Evolutionary conservation across 306 rosid species (phyloP), one percentile per base, ranked within the genome.

Genomic region (Trichosanthes cucumerina): DNA sequence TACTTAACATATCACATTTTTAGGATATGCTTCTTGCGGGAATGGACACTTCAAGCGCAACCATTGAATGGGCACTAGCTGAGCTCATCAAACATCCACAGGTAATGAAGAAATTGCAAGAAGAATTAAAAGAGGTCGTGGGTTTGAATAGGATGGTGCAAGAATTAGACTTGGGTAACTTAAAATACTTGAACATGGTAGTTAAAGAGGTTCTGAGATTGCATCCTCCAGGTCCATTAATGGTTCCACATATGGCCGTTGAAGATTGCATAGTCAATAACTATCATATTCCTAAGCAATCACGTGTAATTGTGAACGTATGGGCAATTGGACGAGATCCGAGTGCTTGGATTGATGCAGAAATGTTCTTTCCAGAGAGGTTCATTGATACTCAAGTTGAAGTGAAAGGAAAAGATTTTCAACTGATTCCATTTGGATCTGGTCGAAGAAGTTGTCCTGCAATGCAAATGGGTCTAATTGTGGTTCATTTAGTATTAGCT

Each of bases 161-260:
- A 39, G 92, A 89, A 87, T 80, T 90, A 43, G 91, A 91, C 82
- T 82, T 91, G 79, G 85, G 79, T 9, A 83, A 80, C 19, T 63
- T 91, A 1, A 18, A 62, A 2, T 62, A 78, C 79, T 75, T 91
- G 60, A 78, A 86, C 62, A 86, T 84, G 93, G 88, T 88, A 23
- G 33, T 89, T 10, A 89, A 89, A 58, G 97, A 91, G 82, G 86
- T 79, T 78, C 0, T 87, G 33, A 85, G 97, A 85, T 19, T 88
- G 14, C 97, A 89, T 77, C 91, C 97, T 5, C 85, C 85, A 47
- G 92, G 58, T 36, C 97, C 97, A 4, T 57, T 91, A 26, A 68
- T 88, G 57, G 3, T 88, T 26, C 97, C 97, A 34, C 90, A 86
- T 76, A 76, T 85, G 50, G 83, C 92, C 2, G 50, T 31, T 0